Evolutionary conservation across 306 rosid genomes (phyloP).

Genomic region (Gynostemma pentaphyllum): DNA sequence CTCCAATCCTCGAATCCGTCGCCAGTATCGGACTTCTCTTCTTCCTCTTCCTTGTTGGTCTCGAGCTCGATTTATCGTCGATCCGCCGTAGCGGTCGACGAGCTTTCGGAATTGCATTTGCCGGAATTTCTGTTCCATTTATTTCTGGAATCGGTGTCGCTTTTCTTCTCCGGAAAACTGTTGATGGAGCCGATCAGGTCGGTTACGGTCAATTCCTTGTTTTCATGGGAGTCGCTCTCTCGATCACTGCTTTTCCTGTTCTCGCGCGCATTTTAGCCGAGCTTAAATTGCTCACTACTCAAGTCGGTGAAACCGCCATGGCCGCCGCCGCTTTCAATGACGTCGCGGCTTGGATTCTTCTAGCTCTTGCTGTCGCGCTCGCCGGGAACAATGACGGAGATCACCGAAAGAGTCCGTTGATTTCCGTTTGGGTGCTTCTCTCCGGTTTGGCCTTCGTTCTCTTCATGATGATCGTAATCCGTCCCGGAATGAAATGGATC

Average conservation of each 20-base stretch:
- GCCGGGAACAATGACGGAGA: constrained; percentile 33
- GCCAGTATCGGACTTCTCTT: constrained; percentile 76
- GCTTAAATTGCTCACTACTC: constrained; percentile 67
- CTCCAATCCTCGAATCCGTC: constrained; percentile 51
- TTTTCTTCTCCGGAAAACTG: constrained; percentile 39
- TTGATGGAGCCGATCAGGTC: constrained; percentile 47
- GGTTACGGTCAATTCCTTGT: constrained; percentile 54
- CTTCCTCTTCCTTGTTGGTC: constrained; percentile 64
- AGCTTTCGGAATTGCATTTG: constrained; percentile 54
- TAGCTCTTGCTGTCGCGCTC: constrained; percentile 65
- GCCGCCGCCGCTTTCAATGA: constrained; percentile 89
- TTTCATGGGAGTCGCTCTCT: constrained; percentile 79
- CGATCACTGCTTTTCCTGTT: constrained; percentile 87
- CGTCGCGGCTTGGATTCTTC: constrained; percentile 75
- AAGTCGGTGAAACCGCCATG: constrained; percentile 72
- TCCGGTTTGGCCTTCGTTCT: constrained; percentile 47
- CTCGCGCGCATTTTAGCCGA: constrained; percentile 84
- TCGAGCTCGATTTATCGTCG: constrained; percentile 57
- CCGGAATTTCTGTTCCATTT: constrained; percentile 65
- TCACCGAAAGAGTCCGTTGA: constrained; percentile 35
- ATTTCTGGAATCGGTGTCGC: constrained; percentile 60
- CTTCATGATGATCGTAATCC: constrained; percentile 43
- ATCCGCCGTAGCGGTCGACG: constrained; percentile 46
- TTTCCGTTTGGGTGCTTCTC: constrained; percentile 63
- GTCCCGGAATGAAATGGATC: constrained; percentile 58